These are phyloP conservation scores for Phytophthora pini DNA, from an alignment of 352 stramenopile genomes.

Conservation along the genomic window DNA sequence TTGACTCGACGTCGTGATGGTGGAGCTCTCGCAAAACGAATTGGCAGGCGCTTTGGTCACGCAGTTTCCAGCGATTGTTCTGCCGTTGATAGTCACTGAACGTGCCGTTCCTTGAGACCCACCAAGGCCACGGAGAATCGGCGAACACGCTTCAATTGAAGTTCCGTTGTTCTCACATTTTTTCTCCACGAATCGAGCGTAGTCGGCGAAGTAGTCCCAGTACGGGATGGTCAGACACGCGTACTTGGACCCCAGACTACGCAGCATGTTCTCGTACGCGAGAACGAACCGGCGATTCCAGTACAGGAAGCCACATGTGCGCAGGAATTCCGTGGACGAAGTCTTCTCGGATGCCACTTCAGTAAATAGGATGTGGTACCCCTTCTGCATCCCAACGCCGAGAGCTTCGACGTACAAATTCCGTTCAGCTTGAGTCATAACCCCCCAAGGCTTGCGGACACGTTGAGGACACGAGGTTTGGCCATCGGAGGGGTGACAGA, in stretches of 20 bases:
- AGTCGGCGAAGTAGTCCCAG: slow-evolving; percentile 68
- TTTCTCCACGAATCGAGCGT: slow-evolving; percentile 31
- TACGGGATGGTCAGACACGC: slow-evolving; percentile 60
- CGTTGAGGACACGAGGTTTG: slow-evolving; percentile 13
- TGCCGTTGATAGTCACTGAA: slow-evolving; percentile 40
- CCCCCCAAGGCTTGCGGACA: slow-evolving; percentile 38
- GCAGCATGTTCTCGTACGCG: slow-evolving; percentile 65
- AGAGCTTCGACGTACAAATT: slow-evolving; percentile 44
- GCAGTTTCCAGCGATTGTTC: slow-evolving; percentile 30
- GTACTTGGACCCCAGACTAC: slow-evolving; percentile 40
- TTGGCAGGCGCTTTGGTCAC: slow-evolving; percentile 33
- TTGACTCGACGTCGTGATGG: slow-evolving; percentile 20
- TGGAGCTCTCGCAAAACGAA: slow-evolving; percentile 52
- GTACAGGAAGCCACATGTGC: slow-evolving; percentile 56
- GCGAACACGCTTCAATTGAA: slow-evolving; percentile 44
- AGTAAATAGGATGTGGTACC: slow-evolving; percentile 49
- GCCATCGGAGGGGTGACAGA: slow-evolving; percentile 2
- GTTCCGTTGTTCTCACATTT: slow-evolving; percentile 27
- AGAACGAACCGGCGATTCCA: slow-evolving; percentile 60
- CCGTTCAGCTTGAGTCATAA: slow-evolving; percentile 37
- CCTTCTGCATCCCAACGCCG: slow-evolving; percentile 32
- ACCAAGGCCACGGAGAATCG: slow-evolving; percentile 46
- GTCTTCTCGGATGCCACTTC: slow-evolving; percentile 38
- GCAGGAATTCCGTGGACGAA: slow-evolving; percentile 40
- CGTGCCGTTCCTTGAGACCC: slow-evolving; percentile 28